Base-by-base conservation (phyloP, 2,329 filamentous ascomycete species). In the Tolypocladium capitatum region DNA sequence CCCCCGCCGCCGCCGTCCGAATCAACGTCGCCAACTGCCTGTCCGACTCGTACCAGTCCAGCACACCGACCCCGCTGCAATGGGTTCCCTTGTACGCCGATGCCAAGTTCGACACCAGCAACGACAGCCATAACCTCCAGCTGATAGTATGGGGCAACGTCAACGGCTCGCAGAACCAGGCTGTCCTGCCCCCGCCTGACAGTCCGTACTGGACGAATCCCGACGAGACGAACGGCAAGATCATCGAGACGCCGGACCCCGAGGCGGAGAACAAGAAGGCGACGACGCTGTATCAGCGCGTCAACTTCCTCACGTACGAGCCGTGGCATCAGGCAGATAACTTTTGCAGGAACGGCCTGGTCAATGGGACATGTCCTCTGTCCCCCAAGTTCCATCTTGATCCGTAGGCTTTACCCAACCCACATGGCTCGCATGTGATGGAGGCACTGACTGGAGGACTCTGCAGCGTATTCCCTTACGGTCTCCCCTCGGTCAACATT, bases 131-230 rank as follows among this genome's bases (percentile, higher is more conserved):
- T 60, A 78, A 74, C 36, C 72, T 98, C 44, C 80, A 78, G 52
- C 70, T 96, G 48, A 92, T 81, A 1, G 76, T 95, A 43, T 97
- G 88, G 70, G 91, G 90, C 46, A 96, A 97, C 65, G 88, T 97
- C 30, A 86, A 83, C 9, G 92, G 92, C 43, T 79, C 83, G 45
- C 73, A 76, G 41, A 71, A 72, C 2, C 60, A 67, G 13, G 68
- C 70, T n/a, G 51, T 65, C 2, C 76, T 88, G 46, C 88, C 87
- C 32, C 58, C 76, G 0, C 65, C 74, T 18, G 64, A 74, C 56
- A 75, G 79, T 59, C 64, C 77, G 0, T 67, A 71, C 43, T 87
- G 88, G 86, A 62, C 55, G 2, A 71, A 92, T 59, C 60, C 71
- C 1, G 76, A 74, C 33, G 61, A 72, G 44, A 80, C 75, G 47